Conservation (phyloP, 768 basidiomycete genomes). For the Lentinula raphanica region DNA sequence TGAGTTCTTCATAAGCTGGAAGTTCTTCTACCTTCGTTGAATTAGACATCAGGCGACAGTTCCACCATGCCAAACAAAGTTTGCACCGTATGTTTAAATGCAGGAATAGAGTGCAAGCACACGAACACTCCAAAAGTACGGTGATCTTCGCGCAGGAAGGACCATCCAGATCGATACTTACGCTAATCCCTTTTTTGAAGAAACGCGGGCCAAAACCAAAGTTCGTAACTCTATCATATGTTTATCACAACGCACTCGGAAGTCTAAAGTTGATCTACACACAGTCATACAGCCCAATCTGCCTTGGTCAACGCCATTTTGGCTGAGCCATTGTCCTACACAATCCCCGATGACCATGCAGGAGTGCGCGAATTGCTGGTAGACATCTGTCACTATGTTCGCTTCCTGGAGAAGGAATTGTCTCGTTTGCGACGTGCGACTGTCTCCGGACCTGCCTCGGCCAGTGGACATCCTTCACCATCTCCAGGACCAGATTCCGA, state of each 20-base stretch:
- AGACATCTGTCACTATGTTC: neutral
- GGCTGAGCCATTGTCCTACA: neutral
- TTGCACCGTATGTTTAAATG: conserved; percentile 34
- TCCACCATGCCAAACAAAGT: conserved; percentile 32
- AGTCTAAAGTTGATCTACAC: neutral
- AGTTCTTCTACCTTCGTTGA: conserved; percentile 25
- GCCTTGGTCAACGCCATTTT: neutral
- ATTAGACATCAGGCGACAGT: conserved; percentile 35
- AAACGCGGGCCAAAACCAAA: conserved; percentile 17
- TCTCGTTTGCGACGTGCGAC: neutral
- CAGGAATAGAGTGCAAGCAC: conserved; percentile 33
- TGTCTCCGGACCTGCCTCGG: neutral
- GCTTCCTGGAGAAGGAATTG: neutral
- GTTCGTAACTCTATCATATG: conserved; percentile 2
- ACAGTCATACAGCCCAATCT: neutral
- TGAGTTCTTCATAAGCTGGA: neutral
- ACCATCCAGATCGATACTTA: neutral
- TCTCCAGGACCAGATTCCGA: neutral
- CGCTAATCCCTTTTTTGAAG: neutral
- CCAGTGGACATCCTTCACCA: neutral
- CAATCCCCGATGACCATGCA: neutral
- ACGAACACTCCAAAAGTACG: conserved; percentile 31
- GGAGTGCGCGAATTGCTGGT: conserved; percentile 1
- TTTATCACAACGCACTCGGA: neutral
- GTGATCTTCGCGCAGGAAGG: neutral